Percentiles rank a stretch among this genome's conserved stretches.
These are phyloP conservation scores for Microstegium vimineum DNA, from an alignment of 176 grass and related monocot genomes.

Conservation along the genomic window DNA sequence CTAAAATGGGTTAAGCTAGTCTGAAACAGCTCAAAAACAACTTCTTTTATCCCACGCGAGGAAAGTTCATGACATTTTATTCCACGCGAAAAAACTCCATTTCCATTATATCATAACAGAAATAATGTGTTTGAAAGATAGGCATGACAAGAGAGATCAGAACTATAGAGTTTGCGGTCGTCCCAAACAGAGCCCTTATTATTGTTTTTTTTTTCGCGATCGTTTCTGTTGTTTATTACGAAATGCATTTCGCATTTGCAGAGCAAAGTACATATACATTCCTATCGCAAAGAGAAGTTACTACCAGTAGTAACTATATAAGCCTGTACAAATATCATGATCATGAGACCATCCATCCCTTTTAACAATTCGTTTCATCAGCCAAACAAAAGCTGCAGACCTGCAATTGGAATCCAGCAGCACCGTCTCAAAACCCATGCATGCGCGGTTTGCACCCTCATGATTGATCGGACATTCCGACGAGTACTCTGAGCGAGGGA, in stretches of 20 bases:
- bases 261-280: background rate
- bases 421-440: background rate
- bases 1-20: too few relatives aligned
- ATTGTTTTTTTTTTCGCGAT: too few relatives aligned
- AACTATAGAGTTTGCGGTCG: background rate
- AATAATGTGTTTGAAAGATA: too few relatives aligned
- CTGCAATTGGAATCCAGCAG: background rate
- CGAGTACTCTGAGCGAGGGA: background rate
- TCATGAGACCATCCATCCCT: background rate
- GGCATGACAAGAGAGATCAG: too few relatives aligned
- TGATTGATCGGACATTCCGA: too few relatives aligned
- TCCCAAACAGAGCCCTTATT: background rate
- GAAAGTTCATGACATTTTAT: too few relatives aligned
- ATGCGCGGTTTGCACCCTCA: background rate
- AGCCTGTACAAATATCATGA: slow-evolving; percentile 15
- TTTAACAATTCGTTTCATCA: background rate
- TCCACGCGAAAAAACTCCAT: too few relatives aligned
- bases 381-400: slow-evolving; percentile 4
- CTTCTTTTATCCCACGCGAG: too few relatives aligned
- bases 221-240: too few relatives aligned
- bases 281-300: slow-evolving; percentile 9
- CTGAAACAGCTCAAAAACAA: too few relatives aligned
- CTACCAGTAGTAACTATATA: background rate
- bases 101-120: too few relatives aligned
- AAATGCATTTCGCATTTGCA: background rate